Conservation (phyloP, 2,329 filamentous ascomycete species). For the Sclerotinia sclerotiorum region DNA sequence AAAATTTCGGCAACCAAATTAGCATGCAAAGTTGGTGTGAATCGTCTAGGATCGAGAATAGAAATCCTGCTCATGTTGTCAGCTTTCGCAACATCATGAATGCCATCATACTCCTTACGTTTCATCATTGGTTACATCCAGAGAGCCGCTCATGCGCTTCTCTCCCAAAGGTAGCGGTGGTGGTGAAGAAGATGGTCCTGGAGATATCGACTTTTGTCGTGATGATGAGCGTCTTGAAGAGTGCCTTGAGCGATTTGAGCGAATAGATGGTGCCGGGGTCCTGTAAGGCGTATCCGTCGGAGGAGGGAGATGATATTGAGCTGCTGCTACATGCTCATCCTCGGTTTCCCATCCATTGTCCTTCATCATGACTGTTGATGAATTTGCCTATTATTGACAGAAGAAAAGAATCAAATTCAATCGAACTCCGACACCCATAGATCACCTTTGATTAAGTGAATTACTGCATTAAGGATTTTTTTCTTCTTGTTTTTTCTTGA, state of each 20-base stretch:
- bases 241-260: conserved; percentile 41
- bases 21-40: conserved; percentile 92
- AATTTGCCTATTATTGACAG: conserved; percentile 3
- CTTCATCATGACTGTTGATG: conserved; percentile 46
- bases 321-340: conserved; percentile 58
- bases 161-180: conserved; percentile 51
- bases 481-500: not conserved
- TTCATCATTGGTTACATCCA: conserved; percentile 65
- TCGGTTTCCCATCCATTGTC: conserved; percentile 57
- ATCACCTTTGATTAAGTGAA: conserved; percentile 7
- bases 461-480: conserved; percentile 10
- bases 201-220: conserved; percentile 60
- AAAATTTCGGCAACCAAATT: conserved; percentile 94
- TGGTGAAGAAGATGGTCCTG: conserved; percentile 63
- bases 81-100: conserved; percentile 20
- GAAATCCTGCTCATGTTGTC: conserved; percentile 45
- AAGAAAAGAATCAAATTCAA: conserved; percentile 8
- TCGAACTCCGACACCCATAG: conserved; percentile 10
- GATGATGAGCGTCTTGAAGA: conserved; percentile 66
- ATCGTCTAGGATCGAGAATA: conserved; percentile 83
- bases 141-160: conserved; percentile 52
- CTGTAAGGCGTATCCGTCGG: conserved; percentile 71
- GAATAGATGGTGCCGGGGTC: conserved; percentile 55
- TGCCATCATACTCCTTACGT: conserved; percentile 36
- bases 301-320: conserved; percentile 63